Conservation (phyloP, 192 early-diverging fungal species). For the Umbelopsis vinacea region DNA sequence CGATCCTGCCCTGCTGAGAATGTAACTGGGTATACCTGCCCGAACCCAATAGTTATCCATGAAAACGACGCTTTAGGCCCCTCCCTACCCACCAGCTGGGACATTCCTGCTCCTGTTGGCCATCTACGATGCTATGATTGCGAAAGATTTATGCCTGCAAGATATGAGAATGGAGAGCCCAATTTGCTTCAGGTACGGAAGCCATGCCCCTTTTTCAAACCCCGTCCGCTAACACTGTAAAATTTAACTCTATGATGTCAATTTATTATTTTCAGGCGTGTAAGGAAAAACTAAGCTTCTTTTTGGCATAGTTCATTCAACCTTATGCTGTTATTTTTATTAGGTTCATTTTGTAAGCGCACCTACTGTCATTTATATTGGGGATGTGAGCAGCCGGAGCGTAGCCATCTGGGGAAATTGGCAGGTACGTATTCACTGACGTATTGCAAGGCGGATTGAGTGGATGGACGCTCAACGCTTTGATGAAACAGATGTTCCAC, state of each 20-base stretch:
- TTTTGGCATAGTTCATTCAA: too few species aligned
- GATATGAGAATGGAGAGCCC: slow-evolving; percentile 1
- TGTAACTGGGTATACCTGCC: neutral
- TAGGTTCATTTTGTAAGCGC: slow-evolving; percentile 17
- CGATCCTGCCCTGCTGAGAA: neutral
- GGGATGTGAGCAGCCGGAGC: slow-evolving; percentile 13
- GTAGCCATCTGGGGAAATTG: slow-evolving; percentile 8
- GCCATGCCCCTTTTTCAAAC: neutral
- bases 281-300: neutral
- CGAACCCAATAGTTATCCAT: neutral
- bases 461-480: neutral
- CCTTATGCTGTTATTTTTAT: neutral
- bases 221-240: too few species aligned
- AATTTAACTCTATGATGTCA: too few species aligned
- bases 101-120: neutral
- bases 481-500: neutral
- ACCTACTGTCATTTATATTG: slow-evolving; percentile 18
- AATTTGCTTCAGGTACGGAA: neutral
- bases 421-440: neutral
- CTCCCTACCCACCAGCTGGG: neutral
- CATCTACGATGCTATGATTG: slow-evolving; percentile 18
- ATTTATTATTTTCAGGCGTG: neutral
- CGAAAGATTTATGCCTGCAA: slow-evolving; percentile 9
- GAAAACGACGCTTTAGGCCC: neutral
- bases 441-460: neutral